Conservation (phyloP, 2,329 filamentous ascomycete species). For the Orbilia oligospora region DNA sequence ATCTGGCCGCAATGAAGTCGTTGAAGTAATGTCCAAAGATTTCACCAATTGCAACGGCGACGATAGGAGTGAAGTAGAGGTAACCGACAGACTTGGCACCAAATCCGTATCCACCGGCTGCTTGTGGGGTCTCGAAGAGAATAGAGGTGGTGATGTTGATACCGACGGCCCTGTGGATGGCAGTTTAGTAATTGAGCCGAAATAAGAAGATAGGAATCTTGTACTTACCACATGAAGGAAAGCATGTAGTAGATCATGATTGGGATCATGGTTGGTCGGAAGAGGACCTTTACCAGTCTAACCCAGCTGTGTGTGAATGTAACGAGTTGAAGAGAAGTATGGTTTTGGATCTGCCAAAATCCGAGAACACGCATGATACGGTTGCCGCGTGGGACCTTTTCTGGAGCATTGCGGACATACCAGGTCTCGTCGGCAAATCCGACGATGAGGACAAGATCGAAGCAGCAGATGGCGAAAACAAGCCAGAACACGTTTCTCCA, state of each 20-base stretch:
- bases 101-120: constrained; percentile 62
- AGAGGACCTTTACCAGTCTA: constrained; percentile 61
- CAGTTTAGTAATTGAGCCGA: constrained; percentile 19
- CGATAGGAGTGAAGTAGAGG: constrained; percentile 65
- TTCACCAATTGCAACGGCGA: constrained; percentile 63
- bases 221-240: constrained; percentile 62
- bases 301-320: constrained; percentile 61
- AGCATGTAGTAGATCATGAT: constrained; percentile 62
- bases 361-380: constrained; percentile 63
- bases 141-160: constrained; percentile 64
- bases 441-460: constrained; percentile 67
- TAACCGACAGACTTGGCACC: constrained; percentile 60
- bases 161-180: constrained; percentile 59
- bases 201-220: background rate
- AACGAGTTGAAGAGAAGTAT: constrained; percentile 64
- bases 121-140: constrained; percentile 61
- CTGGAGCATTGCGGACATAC: constrained; percentile 69
- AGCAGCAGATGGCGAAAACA: constrained; percentile 67
- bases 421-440: constrained; percentile 70
- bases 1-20: constrained; percentile 63
- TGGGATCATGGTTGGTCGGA: constrained; percentile 60
- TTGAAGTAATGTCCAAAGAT: constrained; percentile 64
- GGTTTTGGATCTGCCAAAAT: constrained; percentile 66
- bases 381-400: constrained; percentile 66
- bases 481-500: constrained; percentile 71